Percentiles rank a stretch among this genome's conserved stretches.
These are phyloP conservation scores for Candida pini DNA, from an alignment of 805 yeast genomes.

Conservation along the genomic window DNA sequence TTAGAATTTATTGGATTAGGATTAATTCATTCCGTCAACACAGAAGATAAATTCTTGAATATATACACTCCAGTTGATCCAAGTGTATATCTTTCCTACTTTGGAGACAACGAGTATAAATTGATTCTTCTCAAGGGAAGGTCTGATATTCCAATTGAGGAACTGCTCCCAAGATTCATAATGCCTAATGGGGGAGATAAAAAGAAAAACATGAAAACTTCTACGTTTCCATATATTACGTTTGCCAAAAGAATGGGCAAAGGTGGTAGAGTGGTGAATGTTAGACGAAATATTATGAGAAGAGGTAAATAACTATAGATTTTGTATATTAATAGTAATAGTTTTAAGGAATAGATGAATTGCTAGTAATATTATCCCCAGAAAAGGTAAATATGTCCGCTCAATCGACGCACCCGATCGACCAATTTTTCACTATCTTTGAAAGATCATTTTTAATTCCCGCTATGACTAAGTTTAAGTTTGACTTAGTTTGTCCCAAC, in stretches of 20 bases:
- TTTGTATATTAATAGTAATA: too few species aligned
- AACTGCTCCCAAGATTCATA: constrained; percentile 25
- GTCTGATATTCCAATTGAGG: constrained; percentile 56
- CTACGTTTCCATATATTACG: constrained; percentile 33
- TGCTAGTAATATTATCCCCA: too few species aligned
- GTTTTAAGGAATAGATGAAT: too few species aligned
- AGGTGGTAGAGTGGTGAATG: constrained; percentile 45
- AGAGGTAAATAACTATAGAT: constrained; percentile 6
- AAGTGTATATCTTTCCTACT: constrained; percentile 7
- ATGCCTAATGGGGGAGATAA: neutral
- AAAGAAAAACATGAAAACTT: constrained; percentile 6
- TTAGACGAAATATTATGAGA: constrained; percentile 43
- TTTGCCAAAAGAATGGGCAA: constrained; percentile 31
- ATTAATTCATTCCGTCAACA: constrained; percentile 62
- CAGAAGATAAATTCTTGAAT: constrained; percentile 34
- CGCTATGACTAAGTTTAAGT: too few species aligned
- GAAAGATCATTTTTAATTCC: too few species aligned
- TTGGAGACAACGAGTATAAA: constrained; percentile 22
- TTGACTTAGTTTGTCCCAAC: too few species aligned
- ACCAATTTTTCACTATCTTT: too few species aligned
- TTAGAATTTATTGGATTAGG: constrained; percentile 44
- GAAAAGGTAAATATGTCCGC: too few species aligned
- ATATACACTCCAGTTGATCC: constrained; percentile 46
- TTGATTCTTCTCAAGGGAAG: constrained; percentile 52
- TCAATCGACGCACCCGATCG: too few species aligned